Evolutionary conservation across 805 yeast genomes (phyloP).

Genomic region (Clavispora phyllophila): DNA sequence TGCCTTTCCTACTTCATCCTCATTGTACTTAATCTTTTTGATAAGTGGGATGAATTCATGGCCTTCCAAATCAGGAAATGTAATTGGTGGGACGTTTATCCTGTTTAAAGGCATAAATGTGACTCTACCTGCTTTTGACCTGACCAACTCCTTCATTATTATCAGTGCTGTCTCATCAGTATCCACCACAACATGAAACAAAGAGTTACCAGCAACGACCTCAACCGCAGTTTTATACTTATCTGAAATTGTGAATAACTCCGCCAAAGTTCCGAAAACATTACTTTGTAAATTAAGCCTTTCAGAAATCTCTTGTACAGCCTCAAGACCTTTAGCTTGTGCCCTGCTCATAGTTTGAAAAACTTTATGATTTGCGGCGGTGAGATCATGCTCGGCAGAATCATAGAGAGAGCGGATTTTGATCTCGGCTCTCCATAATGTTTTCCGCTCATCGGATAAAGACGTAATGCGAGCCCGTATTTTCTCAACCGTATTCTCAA

Average conservation of each 20-base stretch:
- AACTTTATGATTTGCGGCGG: conserved; percentile 53
- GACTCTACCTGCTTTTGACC: conserved; percentile 73
- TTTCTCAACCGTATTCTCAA: conserved; percentile 32
- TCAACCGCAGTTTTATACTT: conserved; percentile 84
- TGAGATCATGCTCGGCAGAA: conserved; percentile 50
- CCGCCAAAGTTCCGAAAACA: conserved; percentile 84
- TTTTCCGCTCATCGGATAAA: conserved; percentile 63
- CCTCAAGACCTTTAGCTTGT: conserved; percentile 62
- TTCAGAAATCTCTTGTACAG: conserved; percentile 59
- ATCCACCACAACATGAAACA: conserved; percentile 88
- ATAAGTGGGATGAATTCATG: conserved; percentile 72
- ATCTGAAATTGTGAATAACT: conserved; percentile 72
- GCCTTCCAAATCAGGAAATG: conserved; percentile 55
- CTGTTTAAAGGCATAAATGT: conserved; percentile 89
- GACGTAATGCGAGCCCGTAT: conserved; percentile 38
- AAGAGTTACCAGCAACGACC: conserved; percentile 79
- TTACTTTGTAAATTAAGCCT: conserved; percentile 49
- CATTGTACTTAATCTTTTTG: conserved; percentile 61
- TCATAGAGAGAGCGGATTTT: conserved; percentile 53
- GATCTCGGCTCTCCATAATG: conserved; percentile 75
- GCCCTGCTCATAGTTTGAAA: conserved; percentile 72
- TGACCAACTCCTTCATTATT: conserved; percentile 68
- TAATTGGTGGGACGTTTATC: conserved; percentile 36
- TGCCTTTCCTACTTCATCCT: conserved; percentile 53
- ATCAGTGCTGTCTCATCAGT: conserved; percentile 76